These are phyloP conservation scores for Cordyceps cicadae DNA, from an alignment of 2,329 filamentous ascomycete genomes.

Conservation along the genomic window DNA sequence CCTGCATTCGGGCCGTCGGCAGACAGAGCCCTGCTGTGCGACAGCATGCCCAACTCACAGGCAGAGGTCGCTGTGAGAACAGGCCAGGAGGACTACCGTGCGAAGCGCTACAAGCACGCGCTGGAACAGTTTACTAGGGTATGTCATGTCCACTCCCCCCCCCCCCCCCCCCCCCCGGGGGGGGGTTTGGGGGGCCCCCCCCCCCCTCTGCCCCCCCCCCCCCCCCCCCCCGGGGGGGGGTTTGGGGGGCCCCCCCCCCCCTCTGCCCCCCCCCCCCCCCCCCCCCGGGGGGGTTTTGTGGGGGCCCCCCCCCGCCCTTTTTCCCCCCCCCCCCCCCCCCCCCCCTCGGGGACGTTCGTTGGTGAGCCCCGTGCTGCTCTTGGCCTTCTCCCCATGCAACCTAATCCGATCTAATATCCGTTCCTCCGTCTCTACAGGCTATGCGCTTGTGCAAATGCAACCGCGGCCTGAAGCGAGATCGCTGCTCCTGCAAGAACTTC, in stretches of 20 bases:
- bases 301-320: no score
- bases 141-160: conserved; percentile 7
- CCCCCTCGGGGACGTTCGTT: no score
- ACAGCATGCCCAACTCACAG: background rate
- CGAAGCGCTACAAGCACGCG: conserved; percentile 26
- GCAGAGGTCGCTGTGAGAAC: conserved; percentile 23
- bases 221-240: no score
- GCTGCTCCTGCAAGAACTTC: conserved; percentile 33
- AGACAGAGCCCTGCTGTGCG: background rate
- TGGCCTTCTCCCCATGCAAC: background rate
- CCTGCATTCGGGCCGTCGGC: background rate
- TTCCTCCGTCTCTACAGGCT: conserved; percentile 18
- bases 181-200: no score
- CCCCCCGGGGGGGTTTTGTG: no score
- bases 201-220: no score
- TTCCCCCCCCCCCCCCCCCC: no score
- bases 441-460: conserved; percentile 29
- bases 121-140: conserved; percentile 31
- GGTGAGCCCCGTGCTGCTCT: background rate
- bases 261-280: no score
- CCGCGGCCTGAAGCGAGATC: conserved; percentile 25
- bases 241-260: no score
- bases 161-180: no score
- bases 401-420: background rate
- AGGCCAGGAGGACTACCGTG: conserved; percentile 26